Evolutionary conservation across 139 green algal genomes (phyloP), one percentile per base, ranked within the genome.

Genomic region (Astrephomene gubernaculifera): DNA sequence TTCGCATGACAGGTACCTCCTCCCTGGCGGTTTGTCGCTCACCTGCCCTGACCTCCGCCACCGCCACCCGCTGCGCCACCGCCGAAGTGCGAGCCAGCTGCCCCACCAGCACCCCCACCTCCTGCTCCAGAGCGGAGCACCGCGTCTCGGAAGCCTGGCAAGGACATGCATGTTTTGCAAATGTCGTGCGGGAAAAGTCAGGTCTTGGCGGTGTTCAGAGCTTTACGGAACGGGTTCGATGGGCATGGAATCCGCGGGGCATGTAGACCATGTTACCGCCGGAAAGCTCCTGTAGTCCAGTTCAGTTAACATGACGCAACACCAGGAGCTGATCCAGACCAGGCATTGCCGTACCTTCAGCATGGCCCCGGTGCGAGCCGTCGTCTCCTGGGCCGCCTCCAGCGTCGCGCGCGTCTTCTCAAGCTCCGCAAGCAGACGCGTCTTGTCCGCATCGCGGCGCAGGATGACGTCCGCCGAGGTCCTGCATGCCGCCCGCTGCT

Each of bases 41-140:
- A 88, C 84, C 75, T 72, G 75, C 84, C 19, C 81, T 87, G 64
- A 87, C 75, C 84, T 87, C 75, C 49, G 74, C n/a, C 24, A 80
- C 84, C 5, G 70, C 84, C 63, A 89, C 84, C 5, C 74, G 52
- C 43, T 71, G 29, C 7, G 84, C 84, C n/a, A 88, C 83, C 8
- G 49, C 73, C 2, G n/a, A 49, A 27, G 73, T 78, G 29, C 83
- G 72, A 21, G 72, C 83, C 38, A 88, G 83, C 73, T 88, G 83
- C 36, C 1, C 41, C 3, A 33, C 33, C 41, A 83, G 65, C 31
- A 53, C 27, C 4, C 53, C 38, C 45, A 88, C 45, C 73, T 88
- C 83, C 71, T 14, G 19, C 44, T 85, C 79, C 43, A 85, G 64
- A 1, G 63, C 79, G 10, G 45, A 4, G 22, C 33, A 44, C 22